These are phyloP conservation scores for Yarrowia yakushimensis DNA, from an alignment of 805 yeast species.

Conservation along the genomic window DNA sequence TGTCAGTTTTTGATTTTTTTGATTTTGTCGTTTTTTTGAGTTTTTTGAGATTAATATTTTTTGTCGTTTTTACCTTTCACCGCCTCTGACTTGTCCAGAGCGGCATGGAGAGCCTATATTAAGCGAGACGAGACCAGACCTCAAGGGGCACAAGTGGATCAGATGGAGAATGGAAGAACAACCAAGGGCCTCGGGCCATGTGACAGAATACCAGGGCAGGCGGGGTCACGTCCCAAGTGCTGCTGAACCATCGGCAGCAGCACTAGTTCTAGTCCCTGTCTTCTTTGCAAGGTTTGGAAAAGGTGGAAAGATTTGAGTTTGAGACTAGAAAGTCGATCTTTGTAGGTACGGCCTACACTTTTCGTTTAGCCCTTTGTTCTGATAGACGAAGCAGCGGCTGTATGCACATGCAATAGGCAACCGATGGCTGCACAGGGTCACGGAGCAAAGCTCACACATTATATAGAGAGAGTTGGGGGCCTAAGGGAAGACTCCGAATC, in stretches of 20 bases:
- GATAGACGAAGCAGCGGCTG: background rate
- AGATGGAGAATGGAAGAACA: too few relatives aligned
- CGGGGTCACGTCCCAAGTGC: too few relatives aligned
- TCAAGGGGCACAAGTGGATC: slow-evolving; percentile 6
- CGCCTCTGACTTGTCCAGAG: background rate
- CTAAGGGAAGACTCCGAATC: background rate
- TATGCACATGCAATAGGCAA: slow-evolving; percentile 23
- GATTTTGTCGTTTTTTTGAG: background rate
- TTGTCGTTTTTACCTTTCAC: too few relatives aligned
- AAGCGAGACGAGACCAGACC: slow-evolving; percentile 5
- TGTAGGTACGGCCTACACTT: background rate
- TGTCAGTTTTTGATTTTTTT: background rate
- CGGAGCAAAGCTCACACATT: background rate
- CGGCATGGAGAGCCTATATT: slow-evolving; percentile 9
- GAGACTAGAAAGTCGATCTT: background rate
- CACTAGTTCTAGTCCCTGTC: too few relatives aligned
- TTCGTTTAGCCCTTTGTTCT: background rate
- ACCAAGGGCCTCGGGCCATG: too few relatives aligned
- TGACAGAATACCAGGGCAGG: too few relatives aligned
- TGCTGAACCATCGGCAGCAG: too few relatives aligned
- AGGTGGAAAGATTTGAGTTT: slow-evolving; percentile 7
- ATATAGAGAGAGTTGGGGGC: slow-evolving; percentile 16
- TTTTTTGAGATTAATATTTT: too few relatives aligned
- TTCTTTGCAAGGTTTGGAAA: slow-evolving; percentile 9
- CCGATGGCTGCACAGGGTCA: slow-evolving; percentile 21